phyloP scores from a whole-genome alignment of 257 asterid genomes.

The Paraleonurus japonicus region DNA sequence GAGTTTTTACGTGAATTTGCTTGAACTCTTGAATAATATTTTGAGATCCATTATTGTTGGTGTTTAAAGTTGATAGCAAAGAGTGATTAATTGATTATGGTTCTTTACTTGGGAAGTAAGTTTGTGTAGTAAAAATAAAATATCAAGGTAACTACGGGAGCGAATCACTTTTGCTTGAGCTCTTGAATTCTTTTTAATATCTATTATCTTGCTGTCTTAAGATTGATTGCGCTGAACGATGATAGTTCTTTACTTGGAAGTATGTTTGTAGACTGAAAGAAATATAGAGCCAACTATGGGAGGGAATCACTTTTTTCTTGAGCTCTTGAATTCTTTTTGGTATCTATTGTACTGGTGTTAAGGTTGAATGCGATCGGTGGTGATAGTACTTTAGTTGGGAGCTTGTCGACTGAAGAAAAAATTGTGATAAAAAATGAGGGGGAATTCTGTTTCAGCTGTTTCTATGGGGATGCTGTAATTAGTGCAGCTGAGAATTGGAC shows the following conservation, averaged over 20 bases:
- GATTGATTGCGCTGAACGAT: background rate
- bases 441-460: background rate
- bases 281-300: background rate
- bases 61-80: background rate
- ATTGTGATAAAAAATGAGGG: background rate
- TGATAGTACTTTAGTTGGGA: conserved; percentile 8
- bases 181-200: background rate
- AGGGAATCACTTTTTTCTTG: background rate
- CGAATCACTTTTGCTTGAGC: background rate
- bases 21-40: background rate
- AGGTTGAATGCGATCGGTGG: background rate
- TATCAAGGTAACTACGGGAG: background rate
- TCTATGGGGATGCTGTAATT: background rate
- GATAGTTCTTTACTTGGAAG: background rate
- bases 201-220: background rate
- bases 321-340: background rate
- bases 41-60: background rate
- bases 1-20: background rate
- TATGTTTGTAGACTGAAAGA: background rate
- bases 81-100: background rate
- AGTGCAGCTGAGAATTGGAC: background rate
- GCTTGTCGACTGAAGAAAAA: background rate
- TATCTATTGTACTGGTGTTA: background rate
- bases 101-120: background rate
- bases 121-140: background rate